These are phyloP conservation scores for Quercus tomentella DNA, from an alignment of 331 rosid genomes.

Conservation along the genomic window DNA sequence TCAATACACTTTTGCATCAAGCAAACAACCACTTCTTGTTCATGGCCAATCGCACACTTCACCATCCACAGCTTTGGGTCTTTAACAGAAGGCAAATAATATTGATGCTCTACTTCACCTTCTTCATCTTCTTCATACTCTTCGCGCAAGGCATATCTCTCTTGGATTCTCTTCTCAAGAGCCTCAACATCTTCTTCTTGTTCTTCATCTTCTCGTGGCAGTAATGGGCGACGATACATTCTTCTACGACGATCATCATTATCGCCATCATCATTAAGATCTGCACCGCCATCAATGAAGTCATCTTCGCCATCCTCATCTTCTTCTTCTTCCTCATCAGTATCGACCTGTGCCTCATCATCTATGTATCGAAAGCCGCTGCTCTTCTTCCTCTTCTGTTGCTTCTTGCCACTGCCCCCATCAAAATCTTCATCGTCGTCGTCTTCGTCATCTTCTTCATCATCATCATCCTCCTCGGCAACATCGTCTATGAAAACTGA, in stretches of 20 bases:
- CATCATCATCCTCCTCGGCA: slow-evolving; percentile 88
- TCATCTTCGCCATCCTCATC: slow-evolving; percentile 93
- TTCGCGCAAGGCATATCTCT: slow-evolving; percentile 56
- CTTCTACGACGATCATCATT: slow-evolving; percentile 31
- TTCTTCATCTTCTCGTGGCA: slow-evolving; percentile 59
- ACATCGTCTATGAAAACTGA: slow-evolving; percentile 69
- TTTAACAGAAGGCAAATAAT: slow-evolving; percentile 89
- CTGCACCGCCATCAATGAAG: slow-evolving; percentile 54
- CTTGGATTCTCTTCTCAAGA: slow-evolving; percentile 71
- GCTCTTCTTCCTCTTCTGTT: slow-evolving; percentile 42
- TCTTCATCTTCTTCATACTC: slow-evolving; percentile 79
- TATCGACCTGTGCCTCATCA: slow-evolving; percentile 64
- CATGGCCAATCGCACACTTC: slow-evolving; percentile 89
- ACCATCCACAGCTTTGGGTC: slow-evolving; percentile 99
- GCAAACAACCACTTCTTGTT: slow-evolving; percentile 86
- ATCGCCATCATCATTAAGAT: slow-evolving; percentile 62
- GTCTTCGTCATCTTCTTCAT: slow-evolving; percentile 44
- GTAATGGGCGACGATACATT: slow-evolving; percentile 43
- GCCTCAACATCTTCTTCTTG: slow-evolving; percentile 82
- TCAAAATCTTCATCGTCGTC: slow-evolving; percentile 35
- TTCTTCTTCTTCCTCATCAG: slow-evolving; percentile 90
- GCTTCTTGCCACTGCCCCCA: slow-evolving; percentile 18
- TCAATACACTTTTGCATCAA: slow-evolving; percentile 93
- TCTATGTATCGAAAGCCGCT: slow-evolving; percentile 60
- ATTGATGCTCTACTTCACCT: slow-evolving; percentile 83